These are phyloP conservation scores for Aphanocladium album DNA, from an alignment of 2,329 filamentous ascomycete genomes.

Conservation along the genomic window DNA sequence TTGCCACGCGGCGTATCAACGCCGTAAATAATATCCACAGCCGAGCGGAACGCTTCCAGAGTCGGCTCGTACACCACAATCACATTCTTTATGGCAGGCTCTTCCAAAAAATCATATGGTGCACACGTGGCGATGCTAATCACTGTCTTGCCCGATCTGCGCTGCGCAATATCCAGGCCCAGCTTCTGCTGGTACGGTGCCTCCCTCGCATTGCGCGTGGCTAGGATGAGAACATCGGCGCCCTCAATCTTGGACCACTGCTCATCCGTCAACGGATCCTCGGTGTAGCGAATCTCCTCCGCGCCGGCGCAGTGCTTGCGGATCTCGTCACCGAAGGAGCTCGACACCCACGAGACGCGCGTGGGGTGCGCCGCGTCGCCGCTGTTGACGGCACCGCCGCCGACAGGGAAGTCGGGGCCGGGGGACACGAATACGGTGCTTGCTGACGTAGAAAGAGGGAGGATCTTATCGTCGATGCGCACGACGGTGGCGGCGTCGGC, in stretches of 20 bases:
- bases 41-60: slow-evolving; percentile 20
- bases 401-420: slow-evolving; percentile 20
- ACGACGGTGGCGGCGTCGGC: slow-evolving; percentile 20
- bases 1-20: slow-evolving; percentile 14
- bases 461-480: slow-evolving; percentile 14
- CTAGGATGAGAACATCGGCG: slow-evolving; percentile 21
- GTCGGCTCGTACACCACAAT: slow-evolving; percentile 24
- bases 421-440: slow-evolving; percentile 22
- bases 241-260: slow-evolving; percentile 19
- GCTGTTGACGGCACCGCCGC: slow-evolving; percentile 20
- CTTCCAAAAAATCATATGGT: slow-evolving; percentile 23
- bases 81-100: slow-evolving; percentile 18
- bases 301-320: slow-evolving; percentile 13
- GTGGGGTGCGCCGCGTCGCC: slow-evolving; percentile 19
- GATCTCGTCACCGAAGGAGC: slow-evolving; percentile 19
- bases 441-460: slow-evolving; percentile 17
- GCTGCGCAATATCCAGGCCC: slow-evolving; percentile 17
- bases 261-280: slow-evolving; percentile 12
- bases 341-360: slow-evolving; percentile 22
- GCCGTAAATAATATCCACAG: slow-evolving; percentile 19
- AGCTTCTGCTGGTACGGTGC: slow-evolving; percentile 20
- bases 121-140: slow-evolving; percentile 22
- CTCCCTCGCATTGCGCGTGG: slow-evolving; percentile 22
- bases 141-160: slow-evolving; percentile 13
- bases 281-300: slow-evolving; percentile 20